A percentile compares a stretch with the other conserved stretches of the same genome.
Conservation (phyloP, 768 basidiomycete genomes). For the Boletus rex-veris region DNA sequence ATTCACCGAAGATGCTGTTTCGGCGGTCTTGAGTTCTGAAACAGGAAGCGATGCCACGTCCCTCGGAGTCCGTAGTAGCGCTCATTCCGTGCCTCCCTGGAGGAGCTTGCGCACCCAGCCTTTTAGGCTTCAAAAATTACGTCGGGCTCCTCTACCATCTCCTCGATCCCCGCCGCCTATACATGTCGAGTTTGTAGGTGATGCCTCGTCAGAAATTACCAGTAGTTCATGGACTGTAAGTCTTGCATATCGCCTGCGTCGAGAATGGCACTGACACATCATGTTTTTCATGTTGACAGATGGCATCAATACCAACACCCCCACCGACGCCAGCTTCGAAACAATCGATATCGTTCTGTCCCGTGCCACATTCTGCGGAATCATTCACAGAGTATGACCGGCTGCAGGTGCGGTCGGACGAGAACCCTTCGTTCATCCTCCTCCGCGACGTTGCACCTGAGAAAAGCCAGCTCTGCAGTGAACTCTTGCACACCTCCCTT, state of each 20-base stretch:
- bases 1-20: slow-evolving; percentile 25
- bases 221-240: slow-evolving; percentile 18
- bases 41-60: slow-evolving; percentile 20
- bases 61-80: neutral
- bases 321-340: neutral
- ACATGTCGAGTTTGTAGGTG: neutral
- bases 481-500: slow-evolving; percentile 32
- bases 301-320: neutral
- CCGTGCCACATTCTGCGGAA: slow-evolving; percentile 20
- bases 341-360: slow-evolving; percentile 23
- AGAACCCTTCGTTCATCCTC: slow-evolving; percentile 21
- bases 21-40: slow-evolving; percentile 27
- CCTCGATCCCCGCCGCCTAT: neutral
- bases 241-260: neutral
- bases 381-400: slow-evolving; percentile 32
- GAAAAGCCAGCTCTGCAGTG: slow-evolving; percentile 19
- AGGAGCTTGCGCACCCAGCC: neutral
- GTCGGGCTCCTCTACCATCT: slow-evolving; percentile 2
- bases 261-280: neutral
- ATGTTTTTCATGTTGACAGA: slow-evolving; percentile 5
- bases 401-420: slow-evolving; percentile 18
- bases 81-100: slow-evolving; percentile 3
- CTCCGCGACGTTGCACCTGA: slow-evolving; percentile 20
- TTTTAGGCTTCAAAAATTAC: slow-evolving; percentile 19
- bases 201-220: slow-evolving; percentile 6